Evolutionary conservation across 2,329 filamentous ascomycete genomes (phyloP).

Genomic region (Allantophomopsis cytisporea): DNA sequence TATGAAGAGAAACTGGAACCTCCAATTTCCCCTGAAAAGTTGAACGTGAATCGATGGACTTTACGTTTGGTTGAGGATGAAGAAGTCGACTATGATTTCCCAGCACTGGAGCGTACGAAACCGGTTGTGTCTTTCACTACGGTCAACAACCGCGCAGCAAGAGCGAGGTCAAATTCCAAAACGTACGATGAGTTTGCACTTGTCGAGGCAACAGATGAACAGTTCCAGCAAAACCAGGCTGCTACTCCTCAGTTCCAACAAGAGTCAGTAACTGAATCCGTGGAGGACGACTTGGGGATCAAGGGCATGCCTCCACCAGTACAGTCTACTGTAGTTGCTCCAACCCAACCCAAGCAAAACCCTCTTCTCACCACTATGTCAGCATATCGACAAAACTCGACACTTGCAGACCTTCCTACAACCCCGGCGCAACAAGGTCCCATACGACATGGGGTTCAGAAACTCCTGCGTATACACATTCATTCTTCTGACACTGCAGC

Average conservation of each 20-base stretch:
- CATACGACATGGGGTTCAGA: conserved; percentile 42
- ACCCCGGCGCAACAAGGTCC: conserved; percentile 19
- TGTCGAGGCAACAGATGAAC: conserved; percentile 54
- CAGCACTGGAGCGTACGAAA: conserved; percentile 61
- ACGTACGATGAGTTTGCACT: conserved; percentile 75
- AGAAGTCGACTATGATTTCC: conserved; percentile 77
- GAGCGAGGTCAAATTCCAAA: conserved; percentile 53
- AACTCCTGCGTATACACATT: conserved; percentile 60
- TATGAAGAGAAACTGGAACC: conserved; percentile 65
- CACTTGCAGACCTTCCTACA: conserved; percentile 42
- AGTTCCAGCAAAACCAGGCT: conserved; percentile 55
- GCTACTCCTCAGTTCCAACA: conserved; percentile 53
- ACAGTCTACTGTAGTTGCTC: conserved; percentile 15
- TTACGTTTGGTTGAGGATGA: conserved; percentile 75
- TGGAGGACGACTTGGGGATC: conserved; percentile 26
- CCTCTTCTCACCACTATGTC: conserved; percentile 45
- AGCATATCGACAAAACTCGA: conserved; percentile 35
- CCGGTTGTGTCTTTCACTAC: conserved; percentile 69
- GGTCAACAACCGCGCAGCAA: conserved; percentile 57
- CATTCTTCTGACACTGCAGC: conserved; percentile 54
- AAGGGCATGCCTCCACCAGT: conserved; percentile 12
- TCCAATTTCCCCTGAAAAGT: conserved; percentile 45
- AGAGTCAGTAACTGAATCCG: conserved; percentile 26
- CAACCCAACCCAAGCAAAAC: conserved; percentile 28
- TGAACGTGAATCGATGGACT: conserved; percentile 72